A percentile compares a stretch with the other conserved stretches of the same genome.
Evolutionary conservation across 306 rosid genomes (phyloP).

Genomic region (Gastrolobium bilobum): DNA sequence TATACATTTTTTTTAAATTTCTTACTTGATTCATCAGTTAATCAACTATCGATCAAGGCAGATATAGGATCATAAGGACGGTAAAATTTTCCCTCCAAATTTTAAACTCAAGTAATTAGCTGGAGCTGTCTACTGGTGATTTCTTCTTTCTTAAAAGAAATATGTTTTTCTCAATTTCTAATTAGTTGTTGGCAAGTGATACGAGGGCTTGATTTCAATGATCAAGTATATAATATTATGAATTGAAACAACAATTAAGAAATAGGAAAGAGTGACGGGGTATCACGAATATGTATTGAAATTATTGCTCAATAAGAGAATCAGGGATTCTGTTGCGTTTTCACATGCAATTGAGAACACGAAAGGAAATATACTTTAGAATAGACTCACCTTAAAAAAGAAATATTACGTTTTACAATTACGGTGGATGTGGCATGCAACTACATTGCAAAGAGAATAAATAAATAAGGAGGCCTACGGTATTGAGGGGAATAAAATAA

Average conservation of each 20-base stretch:
- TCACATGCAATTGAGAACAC: slow-evolving; percentile 39
- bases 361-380: slow-evolving; percentile 34
- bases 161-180: neutral
- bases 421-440: slow-evolving; percentile 35
- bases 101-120: neutral
- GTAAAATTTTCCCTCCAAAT: too few species aligned
- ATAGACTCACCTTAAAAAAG: neutral
- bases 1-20: too few species aligned
- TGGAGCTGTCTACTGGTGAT: neutral
- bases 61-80: too few species aligned
- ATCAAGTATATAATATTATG: slow-evolving; percentile 4
- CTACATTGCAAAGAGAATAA: neutral
- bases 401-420: slow-evolving; percentile 15
- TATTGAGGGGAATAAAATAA: neutral
- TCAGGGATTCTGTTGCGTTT: neutral
- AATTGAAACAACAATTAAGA: neutral
- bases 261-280: neutral
- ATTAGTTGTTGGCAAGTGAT: slow-evolving; percentile 33
- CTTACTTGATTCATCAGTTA: too few species aligned
- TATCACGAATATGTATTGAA: neutral
- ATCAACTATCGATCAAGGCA: too few species aligned
- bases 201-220: neutral
- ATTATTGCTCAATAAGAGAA: slow-evolving; percentile 9
- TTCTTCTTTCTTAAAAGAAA: slow-evolving; percentile 8
- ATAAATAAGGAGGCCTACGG: neutral